These are phyloP conservation scores for Starmerella lactis-condensi DNA, from an alignment of 805 yeast species.

Conservation along the genomic window DNA sequence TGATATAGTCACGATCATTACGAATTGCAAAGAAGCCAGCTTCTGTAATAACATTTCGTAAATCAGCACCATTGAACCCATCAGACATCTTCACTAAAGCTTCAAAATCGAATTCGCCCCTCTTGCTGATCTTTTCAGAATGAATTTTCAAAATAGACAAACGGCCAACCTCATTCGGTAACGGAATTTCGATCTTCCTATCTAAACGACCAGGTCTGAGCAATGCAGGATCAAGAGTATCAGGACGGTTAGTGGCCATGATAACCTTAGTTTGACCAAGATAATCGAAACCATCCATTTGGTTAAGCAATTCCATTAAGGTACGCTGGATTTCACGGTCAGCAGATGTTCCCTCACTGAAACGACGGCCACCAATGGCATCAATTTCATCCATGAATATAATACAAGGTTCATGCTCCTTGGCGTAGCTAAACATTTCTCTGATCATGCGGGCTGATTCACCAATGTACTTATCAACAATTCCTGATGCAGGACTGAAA, in stretches of 20 bases:
- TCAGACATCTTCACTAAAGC: constrained; percentile 97
- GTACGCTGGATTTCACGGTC: constrained; percentile 98
- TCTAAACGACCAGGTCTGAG: constrained; percentile 95
- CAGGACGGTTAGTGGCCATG: constrained; percentile 99
- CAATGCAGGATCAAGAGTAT: constrained; percentile 90
- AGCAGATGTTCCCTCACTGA: constrained; percentile 94
- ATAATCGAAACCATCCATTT: constrained; percentile 96
- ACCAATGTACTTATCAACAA: constrained; percentile 94
- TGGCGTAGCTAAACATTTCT: constrained; percentile 96
- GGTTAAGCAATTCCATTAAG: constrained; percentile 86
- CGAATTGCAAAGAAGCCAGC: constrained; percentile 97
- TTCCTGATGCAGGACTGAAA: constrained; percentile 95
- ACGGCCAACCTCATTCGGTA: constrained; percentile 93
- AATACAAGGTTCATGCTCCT: constrained; percentile 94
- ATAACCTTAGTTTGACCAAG: constrained; percentile 92
- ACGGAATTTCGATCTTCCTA: constrained; percentile 83
- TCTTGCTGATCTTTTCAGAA: constrained; percentile 63
- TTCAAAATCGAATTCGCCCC: constrained; percentile 93
- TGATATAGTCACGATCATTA: constrained; percentile 87
- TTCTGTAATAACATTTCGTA: constrained; percentile 91
- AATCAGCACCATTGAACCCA: constrained; percentile 97
- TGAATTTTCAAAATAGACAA: constrained; percentile 88
- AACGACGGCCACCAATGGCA: constrained; percentile 97
- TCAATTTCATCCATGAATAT: constrained; percentile 97
- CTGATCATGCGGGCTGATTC: constrained; percentile 91